A percentile compares a stretch with the other conserved stretches of the same genome.
Evolutionary conservation across 352 stramenopile genomes (phyloP).

Genomic region (Pythium sukuiense): DNA sequence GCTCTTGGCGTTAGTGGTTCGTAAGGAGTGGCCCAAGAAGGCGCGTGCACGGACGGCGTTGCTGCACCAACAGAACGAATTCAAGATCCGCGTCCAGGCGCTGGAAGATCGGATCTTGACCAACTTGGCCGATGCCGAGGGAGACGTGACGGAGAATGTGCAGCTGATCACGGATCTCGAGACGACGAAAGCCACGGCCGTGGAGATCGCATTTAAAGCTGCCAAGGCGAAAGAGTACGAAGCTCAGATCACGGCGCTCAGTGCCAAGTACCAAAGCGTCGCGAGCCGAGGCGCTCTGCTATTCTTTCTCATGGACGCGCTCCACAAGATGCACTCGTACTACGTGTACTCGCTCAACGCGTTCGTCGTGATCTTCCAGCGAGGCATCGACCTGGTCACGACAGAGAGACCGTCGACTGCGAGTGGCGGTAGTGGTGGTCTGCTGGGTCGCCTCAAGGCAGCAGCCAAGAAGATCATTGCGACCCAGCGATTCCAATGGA

Average conservation of each 20-base stretch:
- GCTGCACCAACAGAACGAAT: conserved; percentile 89
- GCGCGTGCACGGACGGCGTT: conserved; percentile 73
- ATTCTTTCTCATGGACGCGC: conserved; percentile 94
- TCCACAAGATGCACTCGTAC: conserved; percentile 93
- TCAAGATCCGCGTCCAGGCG: conserved; percentile 85
- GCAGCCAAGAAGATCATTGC: conserved; percentile 83
- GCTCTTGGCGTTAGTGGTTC: conserved; percentile 83
- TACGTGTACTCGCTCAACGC: conserved; percentile 96
- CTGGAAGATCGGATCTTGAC: conserved; percentile 90
- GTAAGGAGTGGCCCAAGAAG: conserved; percentile 90
- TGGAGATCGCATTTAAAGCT: conserved; percentile 81
- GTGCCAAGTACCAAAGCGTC: conserved; percentile 91
- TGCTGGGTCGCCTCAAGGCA: conserved; percentile 71
- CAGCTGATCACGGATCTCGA: conserved; percentile 94
- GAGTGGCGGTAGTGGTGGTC: conserved; percentile 31
- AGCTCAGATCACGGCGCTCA: conserved; percentile 81
- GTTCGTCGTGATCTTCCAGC: conserved; percentile 95
- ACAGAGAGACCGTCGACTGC: conserved; percentile 34
- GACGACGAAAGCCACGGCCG: conserved; percentile 90
- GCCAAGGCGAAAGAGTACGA: conserved; percentile 78
- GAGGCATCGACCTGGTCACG: conserved; percentile 91
- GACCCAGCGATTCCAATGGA: conserved; percentile 86
- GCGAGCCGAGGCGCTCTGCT: conserved; percentile 90
- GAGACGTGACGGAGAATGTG: conserved; percentile 94
- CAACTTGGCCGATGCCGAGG: conserved; percentile 79